These are phyloP conservation scores for Rhodotorula paludigena DNA, from an alignment of 768 basidiomycete species.

Conservation along the genomic window DNA sequence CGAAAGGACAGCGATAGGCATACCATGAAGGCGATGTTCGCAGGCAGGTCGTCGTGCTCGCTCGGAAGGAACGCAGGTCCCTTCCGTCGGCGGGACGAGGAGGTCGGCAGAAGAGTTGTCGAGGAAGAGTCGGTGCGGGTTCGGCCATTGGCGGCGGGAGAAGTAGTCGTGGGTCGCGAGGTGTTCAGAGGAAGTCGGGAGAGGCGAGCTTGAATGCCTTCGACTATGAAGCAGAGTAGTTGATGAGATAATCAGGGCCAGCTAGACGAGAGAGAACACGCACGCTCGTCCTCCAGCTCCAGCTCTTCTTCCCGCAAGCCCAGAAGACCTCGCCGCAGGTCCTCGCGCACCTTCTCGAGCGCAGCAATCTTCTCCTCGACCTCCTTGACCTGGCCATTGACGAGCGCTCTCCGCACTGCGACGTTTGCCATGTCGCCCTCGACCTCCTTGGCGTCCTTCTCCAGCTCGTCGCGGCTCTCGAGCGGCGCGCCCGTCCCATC, in stretches of 20 bases:
- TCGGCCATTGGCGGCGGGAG: not conserved
- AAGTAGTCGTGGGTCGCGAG: not conserved
- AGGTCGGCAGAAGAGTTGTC: not conserved
- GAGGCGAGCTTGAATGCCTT: slow-evolving; percentile 64
- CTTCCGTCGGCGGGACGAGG: slow-evolving; percentile 43
- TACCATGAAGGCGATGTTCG: slow-evolving; percentile 88
- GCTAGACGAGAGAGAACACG: slow-evolving; percentile 46
- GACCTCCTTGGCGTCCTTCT: slow-evolving; percentile 79
- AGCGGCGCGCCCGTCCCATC: slow-evolving; percentile 62
- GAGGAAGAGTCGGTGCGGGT: not conserved
- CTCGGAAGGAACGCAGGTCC: slow-evolving; percentile 95
- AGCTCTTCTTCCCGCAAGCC: slow-evolving; percentile 90
- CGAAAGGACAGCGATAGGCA: not conserved
- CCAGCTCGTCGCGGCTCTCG: slow-evolving; percentile 62
- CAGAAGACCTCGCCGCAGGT: slow-evolving; percentile 74
- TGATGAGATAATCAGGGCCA: not conserved
- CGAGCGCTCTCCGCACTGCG: slow-evolving; percentile 72
- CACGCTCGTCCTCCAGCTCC: slow-evolving; percentile 92
- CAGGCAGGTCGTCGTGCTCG: slow-evolving; percentile 91
- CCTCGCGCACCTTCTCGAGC: slow-evolving; percentile 70
- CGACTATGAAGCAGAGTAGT: slow-evolving; percentile 55
- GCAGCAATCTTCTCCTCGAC: slow-evolving; percentile 84
- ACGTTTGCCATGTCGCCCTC: slow-evolving; percentile 85
- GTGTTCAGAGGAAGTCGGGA: slow-evolving; percentile 10
- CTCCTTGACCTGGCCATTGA: slow-evolving; percentile 80